Conservation (phyloP, 306 rosid genomes). For the Sphenostylis stenocarpa region DNA sequence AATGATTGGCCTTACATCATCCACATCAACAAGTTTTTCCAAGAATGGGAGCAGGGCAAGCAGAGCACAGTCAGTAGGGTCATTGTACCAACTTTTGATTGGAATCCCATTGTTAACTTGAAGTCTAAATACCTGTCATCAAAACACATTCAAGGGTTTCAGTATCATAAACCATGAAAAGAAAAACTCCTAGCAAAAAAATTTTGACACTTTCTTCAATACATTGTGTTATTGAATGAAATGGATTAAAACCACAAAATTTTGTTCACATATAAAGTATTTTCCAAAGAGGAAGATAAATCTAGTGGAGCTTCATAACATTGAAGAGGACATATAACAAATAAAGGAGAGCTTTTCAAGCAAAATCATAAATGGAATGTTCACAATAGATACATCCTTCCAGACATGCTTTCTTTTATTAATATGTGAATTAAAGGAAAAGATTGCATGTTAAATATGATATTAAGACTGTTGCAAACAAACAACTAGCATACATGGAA, state of each 20-base stretch:
- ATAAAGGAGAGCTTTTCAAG: not conserved
- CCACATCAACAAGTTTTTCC: slow-evolving; percentile 79
- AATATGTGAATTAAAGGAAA: not conserved
- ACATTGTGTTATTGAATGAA: not conserved
- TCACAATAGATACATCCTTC: not conserved
- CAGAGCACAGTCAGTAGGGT: slow-evolving; percentile 67
- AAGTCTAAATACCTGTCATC: slow-evolving; percentile 68
- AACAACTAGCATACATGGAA: not conserved
- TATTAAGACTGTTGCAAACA: not conserved
- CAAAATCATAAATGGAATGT: not conserved
- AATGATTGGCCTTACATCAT: slow-evolving; percentile 83
- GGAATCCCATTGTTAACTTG: slow-evolving; percentile 93
- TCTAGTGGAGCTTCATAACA: not conserved
- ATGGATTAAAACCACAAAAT: not conserved
- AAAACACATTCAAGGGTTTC: slow-evolving; percentile 25
- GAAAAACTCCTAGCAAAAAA: too few species aligned
- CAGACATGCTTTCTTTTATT: not conserved
- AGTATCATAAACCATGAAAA: slow-evolving; percentile 17
- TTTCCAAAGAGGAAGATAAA: not conserved
- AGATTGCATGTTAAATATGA: not conserved
- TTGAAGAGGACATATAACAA: slow-evolving; percentile 2
- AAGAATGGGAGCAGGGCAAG: slow-evolving; percentile 76
- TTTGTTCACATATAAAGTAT: not conserved
- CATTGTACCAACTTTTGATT: slow-evolving; percentile 84
- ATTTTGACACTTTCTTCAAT: not conserved